Evolutionary conservation across 176 grass and related monocot genomes (phyloP), one percentile per base, ranked within the genome.

Genomic region (Secale cereale): DNA sequence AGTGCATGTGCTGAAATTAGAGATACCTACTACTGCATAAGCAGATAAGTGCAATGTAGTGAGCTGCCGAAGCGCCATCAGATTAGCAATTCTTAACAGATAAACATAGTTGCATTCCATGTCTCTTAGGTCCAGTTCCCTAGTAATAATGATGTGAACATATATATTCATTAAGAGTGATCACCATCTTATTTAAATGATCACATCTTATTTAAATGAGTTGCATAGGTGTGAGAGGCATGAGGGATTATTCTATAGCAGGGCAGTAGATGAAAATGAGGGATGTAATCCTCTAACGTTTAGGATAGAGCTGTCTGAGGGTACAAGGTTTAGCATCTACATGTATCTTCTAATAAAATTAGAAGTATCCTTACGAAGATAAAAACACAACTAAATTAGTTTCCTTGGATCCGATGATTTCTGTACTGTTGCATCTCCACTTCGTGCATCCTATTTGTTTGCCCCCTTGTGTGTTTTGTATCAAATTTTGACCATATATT

Each of bases 371-470:
- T 57, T 80, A 68, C 54, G 28, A 5, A 52, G 28, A 82, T 8
- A 31, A 35, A 43, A 46, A 16, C 4, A 26, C 3, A 54, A 41
- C 33, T 31, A 5, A 4, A 77, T 15, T 33, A 8, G 74, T 46
- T 85, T 89, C 62, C 78, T 89, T 86, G 39, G 78, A 68, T 31
- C 41, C 41, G 11, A 43, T 3, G 41, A 13, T 43, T 43, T 43
- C 41, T 13, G 13, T 43, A 43, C 3, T 43, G 11, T 43, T 11
- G 11, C 41, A 43, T 13, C 41, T 43, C 41, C 11, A 1, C 41
- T 13, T 43, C 11, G 11, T 13, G 41, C 41, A 43, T 43, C 41
- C 41, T 43, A 11, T 43, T 13, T 43, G 41, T 43, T 43, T 0
- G 11, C 11, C 11, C 41, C 41, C 41, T 43, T 43, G 3, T 43